phyloP scores from a whole-genome alignment of 352 stramenopile genomes.

The Aphanomyces cochlioides region DNA sequence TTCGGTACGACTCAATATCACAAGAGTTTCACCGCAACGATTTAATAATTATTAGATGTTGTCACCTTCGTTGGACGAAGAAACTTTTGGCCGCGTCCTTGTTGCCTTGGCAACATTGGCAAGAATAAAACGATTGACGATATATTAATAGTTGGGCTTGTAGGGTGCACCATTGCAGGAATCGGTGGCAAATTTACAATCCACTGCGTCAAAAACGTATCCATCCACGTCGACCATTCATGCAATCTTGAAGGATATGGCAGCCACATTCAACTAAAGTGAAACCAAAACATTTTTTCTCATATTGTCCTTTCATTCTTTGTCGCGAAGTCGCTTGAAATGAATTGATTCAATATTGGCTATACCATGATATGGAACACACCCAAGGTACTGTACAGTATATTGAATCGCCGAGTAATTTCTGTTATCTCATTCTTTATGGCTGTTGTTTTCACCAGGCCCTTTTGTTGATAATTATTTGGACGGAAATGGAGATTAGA shows the following conservation, averaged over 20 bases:
- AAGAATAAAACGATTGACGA: background rate
- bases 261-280: background rate
- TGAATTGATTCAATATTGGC: too few relatives aligned
- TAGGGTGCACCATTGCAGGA: background rate
- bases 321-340: too few relatives aligned
- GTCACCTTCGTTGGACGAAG: slow-evolving; percentile 62
- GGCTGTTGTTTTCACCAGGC: too few relatives aligned
- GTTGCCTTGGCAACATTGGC: slow-evolving; percentile 59
- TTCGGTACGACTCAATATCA: background rate
- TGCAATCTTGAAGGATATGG: slow-evolving; percentile 16
- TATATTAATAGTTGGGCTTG: background rate
- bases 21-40: slow-evolving; percentile 43
- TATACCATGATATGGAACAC: too few relatives aligned
- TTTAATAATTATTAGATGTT: slow-evolving; percentile 49
- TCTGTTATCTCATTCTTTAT: too few relatives aligned
- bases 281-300: too few relatives aligned
- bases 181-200: background rate
- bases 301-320: too few relatives aligned
- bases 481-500: too few relatives aligned
- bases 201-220: background rate
- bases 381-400: too few relatives aligned
- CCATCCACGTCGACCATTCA: background rate
- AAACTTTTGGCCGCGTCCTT: slow-evolving; percentile 64
- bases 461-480: too few relatives aligned
- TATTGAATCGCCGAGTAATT: too few relatives aligned